These are phyloP conservation scores for Huiozyma naganishii DNA, from an alignment of 805 yeast species.

Conservation along the genomic window DNA sequence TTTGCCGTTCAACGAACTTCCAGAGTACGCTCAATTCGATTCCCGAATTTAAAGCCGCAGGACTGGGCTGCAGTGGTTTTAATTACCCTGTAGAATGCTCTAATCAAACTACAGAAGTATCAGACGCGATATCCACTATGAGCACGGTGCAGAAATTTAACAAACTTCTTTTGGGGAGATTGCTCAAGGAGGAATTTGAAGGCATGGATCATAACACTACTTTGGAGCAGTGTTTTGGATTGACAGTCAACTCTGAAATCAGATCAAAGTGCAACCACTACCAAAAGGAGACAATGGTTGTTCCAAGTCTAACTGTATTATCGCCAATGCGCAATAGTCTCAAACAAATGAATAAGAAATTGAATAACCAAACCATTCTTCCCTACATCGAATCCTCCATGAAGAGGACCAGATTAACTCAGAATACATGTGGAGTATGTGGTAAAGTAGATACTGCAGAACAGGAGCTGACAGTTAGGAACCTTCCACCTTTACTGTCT, in stretches of 20 bases:
- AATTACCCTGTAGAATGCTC: slow-evolving; percentile 11
- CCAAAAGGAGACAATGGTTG: slow-evolving; percentile 10
- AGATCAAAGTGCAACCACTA: slow-evolving; percentile 18
- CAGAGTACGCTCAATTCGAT: slow-evolving; percentile 39
- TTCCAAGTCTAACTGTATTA: slow-evolving; percentile 19
- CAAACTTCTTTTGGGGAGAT: slow-evolving; percentile 14
- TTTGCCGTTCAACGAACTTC: slow-evolving; percentile 76
- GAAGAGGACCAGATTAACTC: slow-evolving; percentile 39
- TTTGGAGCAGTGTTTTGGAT: slow-evolving; percentile 25
- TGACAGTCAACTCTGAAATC: slow-evolving; percentile 16
- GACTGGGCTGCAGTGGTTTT: slow-evolving; percentile 24
- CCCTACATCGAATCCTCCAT: slow-evolving; percentile 53
- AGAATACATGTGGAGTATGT: slow-evolving; percentile 45
- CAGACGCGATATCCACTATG: slow-evolving; percentile 2
- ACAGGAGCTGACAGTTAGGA: slow-evolving; percentile 38
- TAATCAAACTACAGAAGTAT: slow-evolving; percentile 30
- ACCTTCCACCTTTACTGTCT: slow-evolving; percentile 54
- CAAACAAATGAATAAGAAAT: slow-evolving; percentile 25
- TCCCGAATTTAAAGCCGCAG: slow-evolving; percentile 39
- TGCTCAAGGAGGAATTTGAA: slow-evolving; percentile 21
- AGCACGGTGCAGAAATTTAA: slow-evolving; percentile 21
- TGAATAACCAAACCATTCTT: slow-evolving; percentile 32
- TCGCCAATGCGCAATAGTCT: slow-evolving; percentile 21
- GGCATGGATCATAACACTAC: slow-evolving; percentile 14
- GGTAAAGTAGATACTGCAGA: slow-evolving; percentile 43